Base-by-base conservation (phyloP, 345 rosid genomes). In the Cardamine resedifolia region DNA sequence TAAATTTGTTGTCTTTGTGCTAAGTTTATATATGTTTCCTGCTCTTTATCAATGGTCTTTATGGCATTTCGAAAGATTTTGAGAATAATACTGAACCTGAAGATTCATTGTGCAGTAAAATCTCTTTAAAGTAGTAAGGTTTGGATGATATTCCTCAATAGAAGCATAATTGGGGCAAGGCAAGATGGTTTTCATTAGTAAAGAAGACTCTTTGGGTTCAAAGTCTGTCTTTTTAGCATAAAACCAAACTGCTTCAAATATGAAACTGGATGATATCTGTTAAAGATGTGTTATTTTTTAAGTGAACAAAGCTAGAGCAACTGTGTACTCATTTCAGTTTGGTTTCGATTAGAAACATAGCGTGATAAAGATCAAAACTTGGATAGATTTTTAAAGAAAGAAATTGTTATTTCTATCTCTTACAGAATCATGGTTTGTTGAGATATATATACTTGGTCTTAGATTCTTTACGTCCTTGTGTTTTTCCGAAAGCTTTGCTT, bases 291-390 rank as follows among this genome's bases (percentile, higher is more conserved):
- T 2, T n/a, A n/a, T 16, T 48, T 26, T 53, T 7, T 0, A 39
- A 18, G 20, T 26, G 14, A 27, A 41, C 41, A n/a, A 11, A 24
- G 21, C 19, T 23, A 5, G 44, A 52, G 10, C 24, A 14, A 16
- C 30, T 36, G 43, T 64, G 36, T 20, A 60, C 4, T 58, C 21
- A 14, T 11, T 12, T 60, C 38, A 8, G 2, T 41, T 20, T 61
- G 28, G 16, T 39, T 58, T 53, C 4, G n/a, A 27, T 7, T 1
- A 15, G 26, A 15, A 38, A 45, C 34, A 27, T 5, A 38, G 16
- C 16, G 36, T 61, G 31, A 19, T 12, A 61, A 61, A 51, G 14
- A 72, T 52, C 15, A 23, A 31, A 64, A 23, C 58, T 73, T 34
- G 14, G 23, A 24, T 11, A 47, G 21, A n/a, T 18, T 23, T 53